Base-by-base conservation (phyloP, 2,329 filamentous ascomycete genomes). In the Hysterium pulicare region DNA sequence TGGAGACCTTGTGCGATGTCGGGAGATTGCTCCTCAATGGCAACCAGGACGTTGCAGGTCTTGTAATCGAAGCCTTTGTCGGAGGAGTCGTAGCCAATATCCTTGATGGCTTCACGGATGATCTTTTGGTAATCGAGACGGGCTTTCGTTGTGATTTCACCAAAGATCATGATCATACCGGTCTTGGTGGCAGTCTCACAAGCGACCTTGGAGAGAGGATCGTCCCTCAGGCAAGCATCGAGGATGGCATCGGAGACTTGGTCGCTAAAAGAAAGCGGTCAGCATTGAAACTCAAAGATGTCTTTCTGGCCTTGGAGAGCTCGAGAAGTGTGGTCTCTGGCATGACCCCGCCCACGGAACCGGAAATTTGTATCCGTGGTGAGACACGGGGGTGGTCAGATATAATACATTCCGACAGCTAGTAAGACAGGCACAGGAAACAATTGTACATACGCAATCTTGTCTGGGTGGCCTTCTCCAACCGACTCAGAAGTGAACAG, bases 101-200 rank as follows among this genome's bases (percentile, higher is more conserved):
- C 91, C 83, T 95, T 91, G 82, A 98, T 90, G 69, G 90, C 83
- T 54, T 84, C 74, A 72, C 93, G 91, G 72, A 98, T 89, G 64
- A 96, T 80, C 79, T 90, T 95, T 75, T 98, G 93, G 86, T 96
- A 98, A 81, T 98, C 93, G 61, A 97, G 78, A 59, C 77, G 80
- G 73, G 91, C 84, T 79, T 95, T 93, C 77, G 93, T 97, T 73
- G 90, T 94, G 73, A 98, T 98, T 73, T 98, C 93, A 49, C 67
- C 67, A 37, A 70, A 70, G 53, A 69, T 85, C 93, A 98, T 97
- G 73, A 98, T 81, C 93, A 98, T 85, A 66, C 93, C 93, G 59
- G 93, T 98, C 87, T 98, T 98, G 78, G 93, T 95, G 65, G 93
- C 93, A 58, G 91, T 96, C 81, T 98, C 93, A 75, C 93, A 98